Conservation (phyloP, 1,139 yeast genomes). For the Petasospora rhodanensis region DNA sequence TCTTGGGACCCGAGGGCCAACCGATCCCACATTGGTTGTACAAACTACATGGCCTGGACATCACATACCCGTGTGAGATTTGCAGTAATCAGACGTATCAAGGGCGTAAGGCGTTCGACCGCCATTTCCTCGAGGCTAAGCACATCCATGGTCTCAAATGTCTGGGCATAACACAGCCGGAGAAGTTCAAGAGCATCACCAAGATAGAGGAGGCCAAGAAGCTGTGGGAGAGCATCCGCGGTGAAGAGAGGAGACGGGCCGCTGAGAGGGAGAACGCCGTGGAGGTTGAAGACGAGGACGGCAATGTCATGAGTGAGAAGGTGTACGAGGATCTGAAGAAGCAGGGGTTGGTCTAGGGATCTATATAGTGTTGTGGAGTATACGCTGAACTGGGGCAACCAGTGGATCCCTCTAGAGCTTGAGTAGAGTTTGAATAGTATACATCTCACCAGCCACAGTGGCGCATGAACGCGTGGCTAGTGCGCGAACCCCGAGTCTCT, state of each 20-base stretch:
- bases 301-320: constrained; percentile 83
- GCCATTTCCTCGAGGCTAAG: constrained; percentile 65
- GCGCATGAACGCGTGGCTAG: no score
- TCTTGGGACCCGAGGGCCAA: constrained; percentile 82
- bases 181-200: constrained; percentile 60
- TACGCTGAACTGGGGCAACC: no score
- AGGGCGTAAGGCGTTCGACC: constrained; percentile 68
- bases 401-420: no score
- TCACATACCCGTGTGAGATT: constrained; percentile 72
- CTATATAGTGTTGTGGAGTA: no score
- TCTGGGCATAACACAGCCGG: constrained; percentile 60
- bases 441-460: no score
- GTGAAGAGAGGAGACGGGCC: constrained; percentile 36
- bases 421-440: no score
- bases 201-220: constrained; percentile 63
- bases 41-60: constrained; percentile 82
- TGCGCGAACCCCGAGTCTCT: no score
- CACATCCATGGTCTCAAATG: constrained; percentile 74
- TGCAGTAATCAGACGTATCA: constrained; percentile 75
- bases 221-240: constrained; percentile 48
- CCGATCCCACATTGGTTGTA: constrained; percentile 95
- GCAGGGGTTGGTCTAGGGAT: constrained; percentile 71
- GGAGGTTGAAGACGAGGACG: constrained; percentile 88
- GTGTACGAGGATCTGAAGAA: constrained; percentile 80
- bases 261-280: constrained; percentile 52